These are phyloP conservation scores for Pinus tabuliformis DNA, from an alignment of 75 land plant genomes.

Conservation along the genomic window DNA sequence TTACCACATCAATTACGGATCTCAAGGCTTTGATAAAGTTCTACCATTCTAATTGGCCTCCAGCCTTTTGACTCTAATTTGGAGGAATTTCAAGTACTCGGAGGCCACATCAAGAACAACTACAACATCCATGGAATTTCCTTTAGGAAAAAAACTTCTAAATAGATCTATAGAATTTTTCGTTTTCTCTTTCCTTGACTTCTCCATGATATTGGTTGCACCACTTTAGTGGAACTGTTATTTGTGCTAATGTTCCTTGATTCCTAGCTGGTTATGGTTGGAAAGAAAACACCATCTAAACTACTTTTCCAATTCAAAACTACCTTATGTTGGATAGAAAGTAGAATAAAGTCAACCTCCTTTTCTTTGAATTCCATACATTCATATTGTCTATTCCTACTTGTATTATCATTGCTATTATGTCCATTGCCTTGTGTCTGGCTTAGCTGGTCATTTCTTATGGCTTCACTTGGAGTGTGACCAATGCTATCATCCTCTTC, in stretches of 20 bases:
- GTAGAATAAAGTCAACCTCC: conserved; percentile 1
- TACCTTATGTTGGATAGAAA: background rate
- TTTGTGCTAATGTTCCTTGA: background rate
- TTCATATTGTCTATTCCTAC: conserved; percentile 4
- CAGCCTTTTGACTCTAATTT: conserved; percentile 52
- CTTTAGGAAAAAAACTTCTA: conserved; percentile 37
- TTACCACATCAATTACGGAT: background rate
- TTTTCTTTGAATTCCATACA: background rate
- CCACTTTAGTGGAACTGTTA: background rate
- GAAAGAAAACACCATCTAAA: background rate
- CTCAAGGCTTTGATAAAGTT: background rate
- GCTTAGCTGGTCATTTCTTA: background rate
- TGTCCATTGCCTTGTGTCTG: background rate
- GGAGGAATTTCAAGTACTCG: conserved; percentile 55
- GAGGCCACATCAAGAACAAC: conserved; percentile 75
- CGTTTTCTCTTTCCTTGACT: conserved; percentile 40
- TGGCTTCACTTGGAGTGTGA: conserved; percentile 30
- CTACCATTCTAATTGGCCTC: conserved; percentile 14
- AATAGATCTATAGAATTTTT: conserved; percentile 27
- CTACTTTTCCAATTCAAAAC: background rate
- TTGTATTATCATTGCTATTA: background rate
- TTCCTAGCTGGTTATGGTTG: background rate
- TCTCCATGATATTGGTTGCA: conserved; percentile 10
- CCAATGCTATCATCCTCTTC: conserved; percentile 75
- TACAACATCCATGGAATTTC: conserved; percentile 46